Base-by-base conservation (phyloP, 345 rosid species). In the Clausena lansium region DNA sequence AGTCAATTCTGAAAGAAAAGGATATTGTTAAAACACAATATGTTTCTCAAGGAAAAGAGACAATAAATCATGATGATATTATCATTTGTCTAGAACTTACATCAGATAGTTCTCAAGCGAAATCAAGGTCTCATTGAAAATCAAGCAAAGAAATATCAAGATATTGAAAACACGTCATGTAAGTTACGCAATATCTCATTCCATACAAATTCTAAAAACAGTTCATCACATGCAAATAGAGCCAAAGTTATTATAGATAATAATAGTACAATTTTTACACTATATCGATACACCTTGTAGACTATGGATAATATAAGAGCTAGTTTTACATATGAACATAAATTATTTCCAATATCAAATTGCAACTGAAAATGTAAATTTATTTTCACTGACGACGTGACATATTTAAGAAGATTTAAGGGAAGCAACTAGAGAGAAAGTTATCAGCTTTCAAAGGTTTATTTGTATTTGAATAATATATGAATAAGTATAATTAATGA, bases 1-100 rank as follows among this genome's bases (percentile, higher is more conserved):
- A 75, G 73, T 47, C 41, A 77, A 15, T 32, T 59, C 13, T 45
- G 9, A 71, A 62, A 69, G 25, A 71, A 35, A 73, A 36, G 72
- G 57, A 54, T 10, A 33, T 64, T 9, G 33, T 33, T 9, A 33
- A 52, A 72, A n/a, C 41, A 24, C 7, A 62, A 50, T 28, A 33
- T 60, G 15, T 39, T 30, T n/a, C 36, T 63, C 30, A 36, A 71
- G 50, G 11, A 11, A 47, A 50, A 67, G 24, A 13, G 20, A 41
- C 10, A 33, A 11, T 10, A 47, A 61, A 28, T 74, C 39, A 61
- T 30, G 30, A 74, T 61, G 27, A 61, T 73, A 41, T 73, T 17
- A 17, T 61, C 33, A 9, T 45, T n/a, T n/a, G 6, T 6, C 65
- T 74, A 61, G 17, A 58, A 61, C 7, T 30, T 39, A 73, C 55